phyloP scores from a whole-genome alignment of 371 early-diverging fungal species.

The Rhizopus stolonifer region DNA sequence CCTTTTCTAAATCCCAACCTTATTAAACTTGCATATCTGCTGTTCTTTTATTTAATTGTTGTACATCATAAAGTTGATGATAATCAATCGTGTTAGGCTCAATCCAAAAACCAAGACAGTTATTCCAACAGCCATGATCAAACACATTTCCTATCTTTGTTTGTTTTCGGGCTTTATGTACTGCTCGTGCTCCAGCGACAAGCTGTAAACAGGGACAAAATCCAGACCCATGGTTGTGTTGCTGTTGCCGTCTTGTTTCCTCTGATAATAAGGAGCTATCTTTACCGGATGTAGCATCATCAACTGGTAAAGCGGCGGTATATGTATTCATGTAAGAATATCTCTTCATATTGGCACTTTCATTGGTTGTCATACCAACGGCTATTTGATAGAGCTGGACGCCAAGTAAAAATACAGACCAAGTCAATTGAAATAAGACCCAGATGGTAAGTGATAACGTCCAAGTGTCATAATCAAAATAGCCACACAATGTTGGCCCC shows the following conservation, averaged over 20 bases:
- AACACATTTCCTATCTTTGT: constrained; percentile 52
- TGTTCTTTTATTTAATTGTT: too few species aligned
- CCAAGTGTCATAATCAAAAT: constrained; percentile 75
- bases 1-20: too few species aligned
- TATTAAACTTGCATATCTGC: too few species aligned
- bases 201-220: constrained; percentile 48
- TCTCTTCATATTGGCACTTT: constrained; percentile 71
- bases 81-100: constrained; percentile 58
- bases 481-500: constrained; percentile 63
- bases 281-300: constrained; percentile 38
- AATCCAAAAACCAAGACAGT: constrained; percentile 85
- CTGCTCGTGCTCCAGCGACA: constrained; percentile 46
- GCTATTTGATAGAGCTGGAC: constrained; percentile 83
- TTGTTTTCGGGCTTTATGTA: constrained; percentile 32
- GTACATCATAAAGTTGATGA: constrained; percentile 57
- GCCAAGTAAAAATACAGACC: constrained; percentile 76
- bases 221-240: constrained; percentile 12
- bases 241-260: constrained; percentile 17
- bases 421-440: constrained; percentile 71
- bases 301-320: constrained; percentile 42
- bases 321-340: constrained; percentile 52
- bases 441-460: constrained; percentile 69
- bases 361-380: constrained; percentile 86
- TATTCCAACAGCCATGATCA: constrained; percentile 69
- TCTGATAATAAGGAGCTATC: constrained; percentile 17